Percentiles rank a stretch among this genome's conserved stretches.
phyloP scores from a whole-genome alignment of 23 red algal species.

The Gracilaria caudata region DNA sequence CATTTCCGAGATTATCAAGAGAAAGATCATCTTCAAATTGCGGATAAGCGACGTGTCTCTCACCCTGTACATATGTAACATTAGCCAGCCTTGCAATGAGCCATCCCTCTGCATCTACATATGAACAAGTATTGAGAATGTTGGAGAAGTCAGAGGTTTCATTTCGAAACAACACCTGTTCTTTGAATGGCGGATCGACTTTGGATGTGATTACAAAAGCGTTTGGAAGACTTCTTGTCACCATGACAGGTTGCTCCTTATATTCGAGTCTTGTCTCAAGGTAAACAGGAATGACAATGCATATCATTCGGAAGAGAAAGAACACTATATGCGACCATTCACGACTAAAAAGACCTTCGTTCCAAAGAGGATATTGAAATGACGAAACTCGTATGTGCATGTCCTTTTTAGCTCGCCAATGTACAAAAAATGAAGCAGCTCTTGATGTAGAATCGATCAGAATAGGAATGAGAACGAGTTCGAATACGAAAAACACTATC shows the following conservation, averaged over 20 bases:
- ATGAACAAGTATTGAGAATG: neutral
- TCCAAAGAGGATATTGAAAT: neutral
- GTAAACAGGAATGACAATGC: conserved; percentile 1
- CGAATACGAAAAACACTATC: neutral
- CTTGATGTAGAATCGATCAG: neutral
- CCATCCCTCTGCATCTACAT: neutral
- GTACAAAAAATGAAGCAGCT: neutral
- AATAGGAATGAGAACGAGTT: neutral
- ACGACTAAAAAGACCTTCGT: neutral
- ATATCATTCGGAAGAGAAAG: neutral
- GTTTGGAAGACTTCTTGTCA: neutral
- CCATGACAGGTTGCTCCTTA: neutral
- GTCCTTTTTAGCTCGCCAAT: neutral
- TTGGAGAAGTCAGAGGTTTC: neutral
- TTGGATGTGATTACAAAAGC: neutral
- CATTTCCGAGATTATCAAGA: too few relatives aligned
- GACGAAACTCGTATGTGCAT: neutral
- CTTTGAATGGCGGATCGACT: neutral
- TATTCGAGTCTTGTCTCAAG: neutral
- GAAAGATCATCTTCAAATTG: too few relatives aligned
- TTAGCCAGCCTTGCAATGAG: neutral
- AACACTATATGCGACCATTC: neutral
- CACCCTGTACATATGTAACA: neutral
- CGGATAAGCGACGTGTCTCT: neutral
- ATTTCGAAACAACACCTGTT: neutral